Conservation (phyloP, 805 yeast genomes). For the Pichia phayaonensis region DNA sequence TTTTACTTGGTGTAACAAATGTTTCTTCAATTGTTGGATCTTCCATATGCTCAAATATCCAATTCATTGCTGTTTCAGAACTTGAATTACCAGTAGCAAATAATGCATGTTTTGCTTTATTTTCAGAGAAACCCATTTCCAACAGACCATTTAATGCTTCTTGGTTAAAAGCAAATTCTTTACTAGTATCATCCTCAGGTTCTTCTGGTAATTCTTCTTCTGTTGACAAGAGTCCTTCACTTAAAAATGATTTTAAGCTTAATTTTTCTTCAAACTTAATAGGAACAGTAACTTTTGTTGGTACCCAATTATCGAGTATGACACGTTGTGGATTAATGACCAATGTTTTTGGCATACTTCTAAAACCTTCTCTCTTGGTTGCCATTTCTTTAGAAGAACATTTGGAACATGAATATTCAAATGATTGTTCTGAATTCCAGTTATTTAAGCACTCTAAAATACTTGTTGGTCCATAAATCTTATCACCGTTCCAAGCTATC, state of each 20-base stretch:
- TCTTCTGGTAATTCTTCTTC: constrained; percentile 35
- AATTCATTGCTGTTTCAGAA: constrained; percentile 73
- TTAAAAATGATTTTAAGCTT: constrained; percentile 35
- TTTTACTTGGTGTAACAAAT: constrained; percentile 29
- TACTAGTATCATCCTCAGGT: constrained; percentile 18
- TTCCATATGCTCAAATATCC: constrained; percentile 87
- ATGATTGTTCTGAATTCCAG: constrained; percentile 40
- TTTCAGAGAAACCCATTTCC: constrained; percentile 84
- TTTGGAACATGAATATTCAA: constrained; percentile 57
- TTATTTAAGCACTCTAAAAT: constrained; percentile 42
- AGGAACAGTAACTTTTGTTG: constrained; percentile 73
- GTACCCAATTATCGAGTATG: constrained; percentile 83
- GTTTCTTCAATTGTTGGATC: constrained; percentile 71
- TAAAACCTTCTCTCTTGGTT: constrained; percentile 41
- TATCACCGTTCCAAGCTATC: constrained; percentile 37
- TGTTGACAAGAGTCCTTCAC: constrained; percentile 34
- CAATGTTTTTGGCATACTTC: constrained; percentile 61
- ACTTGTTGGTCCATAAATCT: constrained; percentile 40
- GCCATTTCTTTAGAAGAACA: constrained; percentile 37
- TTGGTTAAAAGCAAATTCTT: constrained; percentile 37
- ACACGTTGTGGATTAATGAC: constrained; percentile 74
- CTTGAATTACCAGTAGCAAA: constrained; percentile 60
- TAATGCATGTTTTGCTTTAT: constrained; percentile 59
- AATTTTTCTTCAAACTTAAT: constrained; percentile 38
- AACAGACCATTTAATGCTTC: constrained; percentile 46